Evolutionary conservation across 345 rosid species (phyloP).

Genomic region (Citrus glauca): DNA sequence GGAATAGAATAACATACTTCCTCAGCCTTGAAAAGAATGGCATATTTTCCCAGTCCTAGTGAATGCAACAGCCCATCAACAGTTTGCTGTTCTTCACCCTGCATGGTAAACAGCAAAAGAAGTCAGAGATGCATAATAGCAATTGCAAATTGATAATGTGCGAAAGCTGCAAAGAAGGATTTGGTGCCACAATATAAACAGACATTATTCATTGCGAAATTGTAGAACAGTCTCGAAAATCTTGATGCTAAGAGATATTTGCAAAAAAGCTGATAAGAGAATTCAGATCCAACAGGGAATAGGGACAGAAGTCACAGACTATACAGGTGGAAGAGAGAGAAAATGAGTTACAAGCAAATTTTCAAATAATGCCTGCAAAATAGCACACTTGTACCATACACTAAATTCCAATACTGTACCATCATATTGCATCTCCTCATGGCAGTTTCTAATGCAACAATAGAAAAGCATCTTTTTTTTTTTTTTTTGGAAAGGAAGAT

Average conservation of each 20-base stretch:
- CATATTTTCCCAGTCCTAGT: constrained; percentile 77
- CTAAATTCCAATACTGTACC: not conserved
- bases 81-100: constrained; percentile 72
- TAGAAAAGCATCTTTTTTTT: not conserved
- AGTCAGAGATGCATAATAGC: constrained; percentile 4
- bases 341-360: not conserved
- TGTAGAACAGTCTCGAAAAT: not conserved
- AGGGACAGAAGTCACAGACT: not conserved
- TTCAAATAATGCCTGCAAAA: not conserved
- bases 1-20: constrained; percentile 51
- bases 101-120: constrained; percentile 9
- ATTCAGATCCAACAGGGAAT: not conserved
- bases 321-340: not conserved
- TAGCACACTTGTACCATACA: not conserved
- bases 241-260: not conserved
- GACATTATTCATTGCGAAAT: not conserved
- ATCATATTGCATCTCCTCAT: not conserved
- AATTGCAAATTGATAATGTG: not conserved
- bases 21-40: constrained; percentile 76
- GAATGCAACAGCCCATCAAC: constrained; percentile 76
- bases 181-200: not conserved
- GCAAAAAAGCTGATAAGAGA: not conserved
- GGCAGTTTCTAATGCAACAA: not conserved
- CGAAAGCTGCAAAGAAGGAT: not conserved
- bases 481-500: too few species aligned